Evolutionary conservation across 352 stramenopile genomes (phyloP), one percentile per base, ranked within the genome.

Genomic region (Globisporangium heterothallicum): DNA sequence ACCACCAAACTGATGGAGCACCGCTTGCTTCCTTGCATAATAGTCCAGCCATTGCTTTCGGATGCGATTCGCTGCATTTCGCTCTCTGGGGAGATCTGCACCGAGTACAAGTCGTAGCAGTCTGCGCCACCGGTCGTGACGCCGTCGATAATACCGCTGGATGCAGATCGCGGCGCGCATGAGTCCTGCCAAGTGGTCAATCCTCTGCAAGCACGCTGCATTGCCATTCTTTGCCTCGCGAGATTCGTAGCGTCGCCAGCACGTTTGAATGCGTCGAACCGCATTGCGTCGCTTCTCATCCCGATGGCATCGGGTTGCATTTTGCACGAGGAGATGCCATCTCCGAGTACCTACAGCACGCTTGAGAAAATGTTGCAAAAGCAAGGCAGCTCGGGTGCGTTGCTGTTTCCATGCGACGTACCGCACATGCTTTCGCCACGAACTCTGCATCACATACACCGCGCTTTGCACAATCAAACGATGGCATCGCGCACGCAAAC

Each of bases 381-480:
- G 18, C 0, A 14, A 50, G 1, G 49, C 36, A 6, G 57, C 57
- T 4, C 8, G 10, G 1, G 44, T 12, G 4, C 51, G 53, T 10
- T 12, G 26, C 5, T 30, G 14, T 32, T 56, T 56, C 59, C 58
- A 63, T 22, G 18, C 24, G 18, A 34, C 16, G 48, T 64, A 53
- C 34, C 12, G 21, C 10, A 60, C 18, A 40, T 87, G 58, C n/a
- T 56, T 66, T 29, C 68, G 64, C 78, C 75, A 89, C 0, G 53
- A 60, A 12, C 59, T 72, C 51, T 82, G 68, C 34, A 90, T 83
- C 34, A 68, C 60, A 1, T 40, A 51, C 10, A 59, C 56, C 0
- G 74, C 78, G 24, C 72, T 86, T 35, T 66, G 70, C 2, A 61
- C 60, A 19, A 89, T 84, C 8, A 49, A 38, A 0, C 74, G 26